phyloP scores from a whole-genome alignment of 2,329 filamentous ascomycete genomes.

The Fusarium phyllophilum region DNA sequence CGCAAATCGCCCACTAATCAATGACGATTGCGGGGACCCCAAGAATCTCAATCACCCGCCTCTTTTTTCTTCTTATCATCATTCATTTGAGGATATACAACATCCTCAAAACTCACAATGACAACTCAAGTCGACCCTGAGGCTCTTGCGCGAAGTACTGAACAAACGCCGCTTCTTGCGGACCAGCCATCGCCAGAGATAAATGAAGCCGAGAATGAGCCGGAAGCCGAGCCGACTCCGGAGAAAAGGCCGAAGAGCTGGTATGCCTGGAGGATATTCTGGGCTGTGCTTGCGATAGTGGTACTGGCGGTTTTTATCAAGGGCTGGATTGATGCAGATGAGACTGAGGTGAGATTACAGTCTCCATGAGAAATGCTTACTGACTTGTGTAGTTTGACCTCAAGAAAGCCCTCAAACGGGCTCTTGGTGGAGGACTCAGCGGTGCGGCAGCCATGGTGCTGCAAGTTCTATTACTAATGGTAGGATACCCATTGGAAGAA shows the following conservation, averaged over 20 bases:
- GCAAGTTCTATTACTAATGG: slow-evolving; percentile 60
- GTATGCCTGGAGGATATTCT: slow-evolving; percentile 22
- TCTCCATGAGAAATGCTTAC: too few species aligned
- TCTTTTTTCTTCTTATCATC: neutral
- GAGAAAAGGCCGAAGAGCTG: slow-evolving; percentile 6
- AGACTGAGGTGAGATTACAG: slow-evolving; percentile 28
- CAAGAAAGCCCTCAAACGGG: slow-evolving; percentile 54
- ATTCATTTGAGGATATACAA: neutral
- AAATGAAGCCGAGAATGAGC: neutral
- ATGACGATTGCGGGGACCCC: slow-evolving; percentile 4
- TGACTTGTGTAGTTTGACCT: slow-evolving; percentile 55
- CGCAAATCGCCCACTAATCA: slow-evolving; percentile 1
- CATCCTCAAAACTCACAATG: neutral
- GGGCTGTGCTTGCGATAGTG: neutral
- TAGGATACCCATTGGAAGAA: slow-evolving; percentile 12
- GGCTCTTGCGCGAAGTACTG: neutral
- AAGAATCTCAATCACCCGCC: neutral
- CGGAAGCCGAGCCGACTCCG: neutral
- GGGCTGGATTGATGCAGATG: slow-evolving; percentile 23
- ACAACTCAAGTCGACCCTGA: neutral
- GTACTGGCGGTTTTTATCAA: slow-evolving; percentile 9
- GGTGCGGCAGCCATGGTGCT: slow-evolving; percentile 61
- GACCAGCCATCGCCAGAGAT: neutral
- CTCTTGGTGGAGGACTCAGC: slow-evolving; percentile 58
- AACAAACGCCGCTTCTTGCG: slow-evolving; percentile 16